Base-by-base conservation (phyloP, 2,329 filamentous ascomycete genomes). In the Zasmidium cellare region DNA sequence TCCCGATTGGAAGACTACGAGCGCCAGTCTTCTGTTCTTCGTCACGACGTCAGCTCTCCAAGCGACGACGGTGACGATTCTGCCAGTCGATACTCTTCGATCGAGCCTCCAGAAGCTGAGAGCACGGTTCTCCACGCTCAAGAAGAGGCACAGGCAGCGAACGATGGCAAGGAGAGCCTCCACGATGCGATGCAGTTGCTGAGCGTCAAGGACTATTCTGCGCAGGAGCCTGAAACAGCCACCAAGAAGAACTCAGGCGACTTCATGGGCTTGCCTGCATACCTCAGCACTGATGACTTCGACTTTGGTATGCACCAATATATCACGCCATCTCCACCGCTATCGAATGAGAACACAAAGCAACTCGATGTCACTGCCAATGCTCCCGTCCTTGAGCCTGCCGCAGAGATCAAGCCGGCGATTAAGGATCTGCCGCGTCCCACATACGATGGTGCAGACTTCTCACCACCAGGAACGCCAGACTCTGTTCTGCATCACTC, bases 401-500 rank as follows among this genome's bases (percentile, higher is more conserved):
- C 66, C 9, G 59, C 60, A 23, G 62, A 67, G 16, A 51, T 60
- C 48, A 65, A 63, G 58, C 57, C 56, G 22, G 54, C 59, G 22
- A 56, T 63, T 46, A 62, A 63, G 46, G 61, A 65, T 44, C 52
- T 67, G 53, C 63, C 63, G 24, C 57, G 63, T 16, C 60, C 64
- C 28, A 38, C 61, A 2, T 64, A 65, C 44, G 60, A 62, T 54
- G 64, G 55, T 14, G 57, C 61, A 46, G 63, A 71, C 18, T 60
- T 63, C 31, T 68, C 68, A 25, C 67, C 64, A 65, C 74, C 81
- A 78, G 55, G 80, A 86, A 96, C 91, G 7, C 92, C 93, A 14
- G 90, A 92, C 51, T 97, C 93, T 6, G 92, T 97, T 20, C 93
- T 97, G 63, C 89, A 90, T 61, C 90, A 92, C 55, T 68, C 85